Conservation (phyloP, 2,329 filamentous ascomycete species). For the Fusarium bulbicola region DNA sequence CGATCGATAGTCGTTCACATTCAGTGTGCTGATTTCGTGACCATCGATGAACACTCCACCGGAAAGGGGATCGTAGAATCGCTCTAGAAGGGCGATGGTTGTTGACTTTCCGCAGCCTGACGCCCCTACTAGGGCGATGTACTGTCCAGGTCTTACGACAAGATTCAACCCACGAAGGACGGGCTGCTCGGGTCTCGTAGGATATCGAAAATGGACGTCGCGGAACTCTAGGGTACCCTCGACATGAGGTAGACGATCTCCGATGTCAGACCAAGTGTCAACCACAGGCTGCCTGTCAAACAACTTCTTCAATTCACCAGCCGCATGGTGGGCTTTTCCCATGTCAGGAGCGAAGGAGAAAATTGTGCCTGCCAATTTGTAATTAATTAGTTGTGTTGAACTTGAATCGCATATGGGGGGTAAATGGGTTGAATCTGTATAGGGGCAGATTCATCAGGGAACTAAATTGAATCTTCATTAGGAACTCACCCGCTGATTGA, state of each 20-base stretch:
- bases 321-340: constrained; percentile 90
- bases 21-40: constrained; percentile 80
- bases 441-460: too few species aligned
- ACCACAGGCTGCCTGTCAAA: constrained; percentile 86
- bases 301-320: constrained; percentile 79
- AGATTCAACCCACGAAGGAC: constrained; percentile 87
- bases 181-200: constrained; percentile 89
- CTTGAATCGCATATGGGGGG: too few species aligned
- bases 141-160: constrained; percentile 78
- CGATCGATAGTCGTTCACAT: constrained; percentile 86
- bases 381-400: too few species aligned
- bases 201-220: constrained; percentile 93
- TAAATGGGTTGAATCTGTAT: too few species aligned
- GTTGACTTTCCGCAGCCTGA: constrained; percentile 95
- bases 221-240: constrained; percentile 88
- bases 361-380: too few species aligned
- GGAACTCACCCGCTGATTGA: too few species aligned
- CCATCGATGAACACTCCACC: constrained; percentile 86
- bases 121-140: constrained; percentile 90
- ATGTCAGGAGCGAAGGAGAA: constrained; percentile 79
- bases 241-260: constrained; percentile 68
- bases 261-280: constrained; percentile 80
- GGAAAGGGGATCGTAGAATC: constrained; percentile 89
- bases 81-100: constrained; percentile 88
- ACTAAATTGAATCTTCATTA: too few species aligned